These are phyloP conservation scores for Nyctanthes arbortristis DNA, from an alignment of 257 asterid species.

Conservation along the genomic window DNA sequence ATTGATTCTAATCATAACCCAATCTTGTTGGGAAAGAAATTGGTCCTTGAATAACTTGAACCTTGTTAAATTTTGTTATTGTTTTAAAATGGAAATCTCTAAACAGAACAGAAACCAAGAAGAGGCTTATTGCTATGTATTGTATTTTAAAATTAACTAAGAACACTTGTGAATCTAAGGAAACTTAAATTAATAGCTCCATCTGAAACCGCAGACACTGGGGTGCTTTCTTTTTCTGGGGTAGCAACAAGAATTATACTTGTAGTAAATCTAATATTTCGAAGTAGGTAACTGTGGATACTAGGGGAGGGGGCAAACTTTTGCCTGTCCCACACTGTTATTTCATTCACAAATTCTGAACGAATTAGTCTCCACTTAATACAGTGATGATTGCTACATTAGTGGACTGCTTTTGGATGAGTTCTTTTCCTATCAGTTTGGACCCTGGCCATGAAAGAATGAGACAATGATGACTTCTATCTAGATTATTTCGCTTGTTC, in stretches of 20 bases:
- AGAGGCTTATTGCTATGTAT: too few species aligned
- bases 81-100: too few species aligned
- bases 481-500: background rate
- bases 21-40: too few species aligned
- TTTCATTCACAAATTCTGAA: background rate
- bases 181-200: background rate
- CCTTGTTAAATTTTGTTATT: too few species aligned
- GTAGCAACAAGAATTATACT: background rate
- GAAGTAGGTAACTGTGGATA: background rate
- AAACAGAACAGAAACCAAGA: too few species aligned
- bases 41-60: too few species aligned
- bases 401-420: background rate
- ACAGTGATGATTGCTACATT: background rate
- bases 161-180: background rate
- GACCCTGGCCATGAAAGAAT: constrained; percentile 1
- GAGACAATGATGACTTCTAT: background rate
- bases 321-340: background rate
- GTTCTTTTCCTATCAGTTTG: background rate
- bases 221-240: background rate
- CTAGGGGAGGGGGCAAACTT: background rate
- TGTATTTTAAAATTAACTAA: background rate
- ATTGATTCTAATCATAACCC: too few species aligned
- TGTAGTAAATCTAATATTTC: constrained; percentile 5
- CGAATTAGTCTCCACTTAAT: background rate
- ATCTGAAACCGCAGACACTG: background rate